Evolutionary conservation across 768 basidiomycete genomes (phyloP).

Genomic region (Nidula microcarpa): DNA sequence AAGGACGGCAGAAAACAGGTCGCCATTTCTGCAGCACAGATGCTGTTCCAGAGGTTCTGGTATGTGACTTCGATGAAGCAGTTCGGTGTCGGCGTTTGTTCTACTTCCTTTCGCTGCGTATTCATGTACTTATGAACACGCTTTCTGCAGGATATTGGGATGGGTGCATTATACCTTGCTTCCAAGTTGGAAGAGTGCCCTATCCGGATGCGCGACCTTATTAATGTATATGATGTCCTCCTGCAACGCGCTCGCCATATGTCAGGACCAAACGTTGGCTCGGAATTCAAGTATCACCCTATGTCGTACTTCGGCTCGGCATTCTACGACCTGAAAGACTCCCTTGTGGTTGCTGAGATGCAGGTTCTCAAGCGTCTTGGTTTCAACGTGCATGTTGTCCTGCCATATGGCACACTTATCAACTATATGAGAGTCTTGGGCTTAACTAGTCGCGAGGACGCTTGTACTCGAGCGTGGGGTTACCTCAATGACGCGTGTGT

Average conservation of each 20-base stretch:
- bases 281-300: constrained; percentile 65
- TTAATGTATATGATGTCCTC: constrained; percentile 91
- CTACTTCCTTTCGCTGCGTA: constrained; percentile 1
- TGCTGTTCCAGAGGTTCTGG: constrained; percentile 96
- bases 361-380: constrained; percentile 94
- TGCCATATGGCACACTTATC: constrained; percentile 92
- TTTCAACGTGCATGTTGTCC: constrained; percentile 89
- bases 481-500: constrained; percentile 95
- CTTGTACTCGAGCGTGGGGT: constrained; percentile 84
- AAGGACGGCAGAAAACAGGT: constrained; percentile 76
- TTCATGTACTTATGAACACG: constrained; percentile 5
- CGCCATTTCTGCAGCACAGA: constrained; percentile 94
- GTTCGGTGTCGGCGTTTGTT: constrained; percentile 85
- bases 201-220: constrained; percentile 86
- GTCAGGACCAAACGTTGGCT: constrained; percentile 26
- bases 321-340: constrained; percentile 95
- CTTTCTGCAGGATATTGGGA: constrained; percentile 70
- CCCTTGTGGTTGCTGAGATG: constrained; percentile 93
- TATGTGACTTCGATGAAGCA: constrained; percentile 93
- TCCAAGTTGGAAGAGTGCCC: constrained; percentile 94
- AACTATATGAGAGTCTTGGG: constrained; percentile 92
- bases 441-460: constrained; percentile 66
- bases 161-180: constrained; percentile 84
- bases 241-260: constrained; percentile 68
- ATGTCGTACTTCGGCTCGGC: constrained; percentile 88